Evolutionary conservation across 176 grass and related monocot species (phyloP).

Genomic region (Juncus inflexus): DNA sequence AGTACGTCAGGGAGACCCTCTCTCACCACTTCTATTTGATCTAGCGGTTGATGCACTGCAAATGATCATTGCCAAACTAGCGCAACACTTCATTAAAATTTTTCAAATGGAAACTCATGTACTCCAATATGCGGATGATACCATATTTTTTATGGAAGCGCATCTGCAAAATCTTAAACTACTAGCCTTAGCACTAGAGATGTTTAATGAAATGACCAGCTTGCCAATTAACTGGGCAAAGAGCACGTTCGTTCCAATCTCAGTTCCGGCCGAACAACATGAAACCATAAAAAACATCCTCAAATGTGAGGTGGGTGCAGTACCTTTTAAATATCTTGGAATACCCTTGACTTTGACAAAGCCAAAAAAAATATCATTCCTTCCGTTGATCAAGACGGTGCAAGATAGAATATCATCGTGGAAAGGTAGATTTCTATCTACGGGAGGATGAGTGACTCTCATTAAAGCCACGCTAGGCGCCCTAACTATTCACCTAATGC

Average conservation of each 20-base stretch:
- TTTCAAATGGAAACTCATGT: not conserved
- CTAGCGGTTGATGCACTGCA: not conserved
- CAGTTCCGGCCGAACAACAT: not conserved
- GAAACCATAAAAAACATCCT: not conserved
- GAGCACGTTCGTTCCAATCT: not conserved
- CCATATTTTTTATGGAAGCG: not conserved
- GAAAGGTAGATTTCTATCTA: not conserved
- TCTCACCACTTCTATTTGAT: not conserved
- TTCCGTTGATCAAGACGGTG: not conserved
- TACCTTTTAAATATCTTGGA: conserved; percentile 5
- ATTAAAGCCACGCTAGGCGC: no score
- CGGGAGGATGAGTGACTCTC: not conserved
- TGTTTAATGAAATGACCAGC: not conserved
- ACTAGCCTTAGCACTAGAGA: not conserved
- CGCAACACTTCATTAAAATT: no score
- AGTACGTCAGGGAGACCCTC: no score
- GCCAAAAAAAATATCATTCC: not conserved
- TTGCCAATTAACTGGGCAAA: not conserved
- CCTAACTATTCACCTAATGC: not conserved
- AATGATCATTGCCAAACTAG: not conserved
- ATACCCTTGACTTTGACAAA: not conserved
- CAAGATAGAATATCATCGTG: not conserved
- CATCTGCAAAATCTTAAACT: not conserved
- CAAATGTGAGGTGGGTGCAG: not conserved
- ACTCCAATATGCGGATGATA: conserved; percentile 3